These are phyloP conservation scores for Emericellopsis terricola DNA, from an alignment of 495 filamentous ascomycete genomes.

Conservation along the genomic window DNA sequence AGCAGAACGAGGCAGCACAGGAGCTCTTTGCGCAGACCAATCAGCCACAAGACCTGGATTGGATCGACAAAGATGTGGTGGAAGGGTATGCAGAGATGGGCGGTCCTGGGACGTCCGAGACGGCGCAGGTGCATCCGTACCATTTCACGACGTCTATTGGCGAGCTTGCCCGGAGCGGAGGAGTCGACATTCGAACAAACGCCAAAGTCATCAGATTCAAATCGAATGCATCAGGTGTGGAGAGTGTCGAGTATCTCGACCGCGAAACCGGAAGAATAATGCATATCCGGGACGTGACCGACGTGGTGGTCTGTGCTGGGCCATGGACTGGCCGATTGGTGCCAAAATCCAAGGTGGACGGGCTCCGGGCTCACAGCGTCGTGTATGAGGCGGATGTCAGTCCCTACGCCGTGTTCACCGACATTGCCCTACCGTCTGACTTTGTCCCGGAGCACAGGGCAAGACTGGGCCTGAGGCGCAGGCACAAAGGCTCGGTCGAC, in stretches of 20 bases:
- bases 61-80: slow-evolving; percentile 54
- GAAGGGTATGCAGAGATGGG: slow-evolving; percentile 72
- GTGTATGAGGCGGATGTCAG: slow-evolving; percentile 67
- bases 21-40: slow-evolving; percentile 29
- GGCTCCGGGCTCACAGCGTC: slow-evolving; percentile 76
- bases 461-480: slow-evolving; percentile 28
- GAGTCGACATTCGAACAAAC: slow-evolving; percentile 52
- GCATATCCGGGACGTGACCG: slow-evolving; percentile 53
- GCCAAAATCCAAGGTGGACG: slow-evolving; percentile 60
- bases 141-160: slow-evolving; percentile 84
- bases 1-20: slow-evolving; percentile 46
- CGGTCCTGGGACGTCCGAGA: slow-evolving; percentile 39
- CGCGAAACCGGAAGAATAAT: slow-evolving; percentile 33
- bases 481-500: slow-evolving; percentile 42
- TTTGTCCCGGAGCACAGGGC: slow-evolving; percentile 25
- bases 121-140: slow-evolving; percentile 88
- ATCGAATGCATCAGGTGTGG: slow-evolving; percentile 32
- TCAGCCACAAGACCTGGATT: slow-evolving; percentile 69
- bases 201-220: slow-evolving; percentile 34
- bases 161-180: slow-evolving; percentile 54
- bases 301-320: slow-evolving; percentile 69
- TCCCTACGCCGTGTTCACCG: slow-evolving; percentile 79
- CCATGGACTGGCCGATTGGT: slow-evolving; percentile 72
- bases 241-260: slow-evolving; percentile 58
- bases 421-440: slow-evolving; percentile 56